Evolutionary conservation across 495 filamentous ascomycete species (phyloP).

Genomic region (Aspergillus hancockii): DNA sequence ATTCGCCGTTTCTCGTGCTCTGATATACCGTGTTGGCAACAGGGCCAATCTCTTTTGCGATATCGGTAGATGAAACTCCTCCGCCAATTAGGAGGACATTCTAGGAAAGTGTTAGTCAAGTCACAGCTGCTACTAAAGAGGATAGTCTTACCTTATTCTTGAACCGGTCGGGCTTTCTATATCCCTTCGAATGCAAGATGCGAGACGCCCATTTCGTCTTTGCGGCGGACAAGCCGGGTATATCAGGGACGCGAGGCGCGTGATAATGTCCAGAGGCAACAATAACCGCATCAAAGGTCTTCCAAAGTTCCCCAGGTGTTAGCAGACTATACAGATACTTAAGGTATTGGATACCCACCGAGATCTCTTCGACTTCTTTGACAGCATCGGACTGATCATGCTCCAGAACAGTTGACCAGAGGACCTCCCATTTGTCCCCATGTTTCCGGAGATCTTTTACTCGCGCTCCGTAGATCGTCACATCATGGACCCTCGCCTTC

Average conservation of each 20-base stretch:
- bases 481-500: conserved; percentile 47
- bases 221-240: conserved; percentile 52
- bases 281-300: conserved; percentile 57
- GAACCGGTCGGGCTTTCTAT: conserved; percentile 52
- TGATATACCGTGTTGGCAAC: conserved; percentile 56
- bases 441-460: conserved; percentile 56
- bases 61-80: conserved; percentile 61
- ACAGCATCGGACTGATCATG: conserved; percentile 30
- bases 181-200: conserved; percentile 63
- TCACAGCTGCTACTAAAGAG: not conserved
- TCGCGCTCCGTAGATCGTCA: conserved; percentile 56
- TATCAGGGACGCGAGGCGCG: conserved; percentile 56
- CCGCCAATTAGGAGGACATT: conserved; percentile 62
- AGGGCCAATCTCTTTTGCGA: conserved; percentile 55
- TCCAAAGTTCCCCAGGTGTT: not conserved
- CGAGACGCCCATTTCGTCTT: conserved; percentile 51
- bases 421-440: conserved; percentile 51
- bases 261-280: conserved; percentile 63
- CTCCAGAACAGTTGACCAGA: conserved; percentile 31
- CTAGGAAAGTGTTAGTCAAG: conserved; percentile 22
- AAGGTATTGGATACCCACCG: conserved; percentile 13
- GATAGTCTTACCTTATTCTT: conserved; percentile 33
- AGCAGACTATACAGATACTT: not conserved
- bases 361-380: conserved; percentile 24
- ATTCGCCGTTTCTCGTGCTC: conserved; percentile 56